A percentile compares a stretch with the other conserved stretches of the same genome.
Evolutionary conservation across 2,329 filamentous ascomycete species (phyloP).

Genomic region (Xylariales sp.): DNA sequence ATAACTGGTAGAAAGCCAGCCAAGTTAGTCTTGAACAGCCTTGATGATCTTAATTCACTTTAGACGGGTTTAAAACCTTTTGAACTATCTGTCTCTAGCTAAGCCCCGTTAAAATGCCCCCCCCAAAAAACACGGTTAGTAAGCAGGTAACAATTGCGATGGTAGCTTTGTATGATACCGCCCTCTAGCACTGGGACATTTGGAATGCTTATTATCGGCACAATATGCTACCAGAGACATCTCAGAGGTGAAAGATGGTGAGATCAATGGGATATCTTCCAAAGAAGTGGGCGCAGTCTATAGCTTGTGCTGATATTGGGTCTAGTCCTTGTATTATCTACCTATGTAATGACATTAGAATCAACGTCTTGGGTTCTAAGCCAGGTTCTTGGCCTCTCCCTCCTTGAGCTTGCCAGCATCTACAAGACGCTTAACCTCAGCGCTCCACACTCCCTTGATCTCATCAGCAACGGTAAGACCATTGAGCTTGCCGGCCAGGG

Average conservation of each 20-base stretch:
- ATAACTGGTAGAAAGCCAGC: no score
- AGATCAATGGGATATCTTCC: background rate
- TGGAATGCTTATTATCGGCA: background rate
- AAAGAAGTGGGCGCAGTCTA: background rate
- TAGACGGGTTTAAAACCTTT: no score
- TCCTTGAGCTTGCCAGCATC: conserved; percentile 87
- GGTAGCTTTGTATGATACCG: no score
- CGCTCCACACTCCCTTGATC: conserved; percentile 86
- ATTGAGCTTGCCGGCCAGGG: conserved; percentile 82
- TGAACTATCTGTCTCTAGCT: no score
- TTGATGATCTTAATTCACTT: no score
- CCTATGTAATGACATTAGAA: background rate
- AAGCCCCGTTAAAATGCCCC: no score
- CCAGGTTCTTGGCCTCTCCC: conserved; percentile 74
- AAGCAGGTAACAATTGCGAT: no score
- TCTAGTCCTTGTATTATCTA: conserved; percentile 10
- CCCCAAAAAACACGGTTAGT: no score
- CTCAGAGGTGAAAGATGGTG: background rate
- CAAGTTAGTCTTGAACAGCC: no score
- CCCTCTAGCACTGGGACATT: no score
- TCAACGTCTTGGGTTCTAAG: conserved; percentile 5
- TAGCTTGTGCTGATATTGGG: conserved; percentile 10
- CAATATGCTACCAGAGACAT: background rate
- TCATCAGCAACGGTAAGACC: conserved; percentile 81
- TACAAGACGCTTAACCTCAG: conserved; percentile 81